Evolutionary conservation across 2,329 filamentous ascomycete genomes (phyloP), one percentile per base, ranked within the genome.

Genomic region (Metarhizium humberi): DNA sequence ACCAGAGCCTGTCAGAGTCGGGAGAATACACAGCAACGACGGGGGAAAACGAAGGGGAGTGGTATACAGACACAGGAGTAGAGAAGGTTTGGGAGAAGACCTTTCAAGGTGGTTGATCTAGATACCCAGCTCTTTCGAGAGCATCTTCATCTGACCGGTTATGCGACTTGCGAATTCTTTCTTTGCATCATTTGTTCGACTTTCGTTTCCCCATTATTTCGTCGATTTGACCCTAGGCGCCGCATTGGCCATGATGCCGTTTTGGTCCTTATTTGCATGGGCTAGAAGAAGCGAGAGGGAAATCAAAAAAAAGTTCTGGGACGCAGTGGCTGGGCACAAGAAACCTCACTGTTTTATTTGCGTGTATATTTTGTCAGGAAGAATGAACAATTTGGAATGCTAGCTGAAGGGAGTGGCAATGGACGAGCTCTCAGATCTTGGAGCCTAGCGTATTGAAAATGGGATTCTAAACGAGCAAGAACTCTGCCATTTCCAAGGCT

Each of bases 71-170:
- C 40, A 50, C 30, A 36, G 38, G 29, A 48, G 45, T 18, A 18
- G 14, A 30, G 7, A 30, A n/a, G 20, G 42, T 52, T 29, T 48
- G 53, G 46, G 53, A 60, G 20, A 20, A 30, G 25, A 30, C 20
- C 20, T 20, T 59, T 57, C 60, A 62, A 62, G 59, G 61, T 62
- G 62, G 63, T 66, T 65, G 63, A 65, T 62, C 60, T 68, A 71
- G 69, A 72, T 72, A 72, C 70, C 70, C 69, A 71, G 68, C 67
- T 70, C 66, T 62, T 64, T 64, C 60, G 61, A 65, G 67, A 67
- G 66, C 67, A 69, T 67, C 66, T 67, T 67, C 62, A 64, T 66
- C 66, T 65, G 63, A 65, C 63, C 59, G 61, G 59, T 57, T 56
- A 56, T 51, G 56, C 53, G 40, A 45, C 52, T 45, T 55, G 48